A percentile compares a stretch with the other conserved stretches of the same genome.
phyloP scores from a whole-genome alignment of 31 red algal species.

The Porphyra umbilicalis region DNA sequence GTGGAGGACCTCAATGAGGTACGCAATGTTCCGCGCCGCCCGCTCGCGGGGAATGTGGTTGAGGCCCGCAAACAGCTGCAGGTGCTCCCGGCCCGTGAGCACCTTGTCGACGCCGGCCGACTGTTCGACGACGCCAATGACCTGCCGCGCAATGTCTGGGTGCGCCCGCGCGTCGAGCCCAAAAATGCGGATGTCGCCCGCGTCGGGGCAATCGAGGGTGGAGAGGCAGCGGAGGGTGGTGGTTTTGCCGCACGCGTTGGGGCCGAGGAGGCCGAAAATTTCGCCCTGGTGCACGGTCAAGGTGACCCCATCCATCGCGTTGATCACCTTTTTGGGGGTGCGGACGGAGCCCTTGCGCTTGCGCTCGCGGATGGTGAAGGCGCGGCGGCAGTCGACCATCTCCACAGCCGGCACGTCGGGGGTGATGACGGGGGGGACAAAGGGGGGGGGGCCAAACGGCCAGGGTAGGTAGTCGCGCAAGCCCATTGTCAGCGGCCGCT shows the following conservation, averaged over 20 bases:
- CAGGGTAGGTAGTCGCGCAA: neutral
- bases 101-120: constrained; percentile 83
- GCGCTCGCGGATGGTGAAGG: neutral
- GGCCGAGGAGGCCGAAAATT: constrained; percentile 85
- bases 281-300: constrained; percentile 46
- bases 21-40: constrained; percentile 25
- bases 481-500: neutral
- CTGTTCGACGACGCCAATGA: constrained; percentile 88
- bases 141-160: constrained; percentile 32
- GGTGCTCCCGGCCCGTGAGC: constrained; percentile 87
- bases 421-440: neutral
- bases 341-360: neutral
- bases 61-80: constrained; percentile 68
- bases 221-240: constrained; percentile 75
- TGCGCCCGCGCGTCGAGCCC: constrained; percentile 55
- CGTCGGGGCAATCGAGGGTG: constrained; percentile 47
- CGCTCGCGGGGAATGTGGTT: constrained; percentile 22
- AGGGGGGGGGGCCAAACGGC: neutral
- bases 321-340: constrained; percentile 9
- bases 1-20: constrained; percentile 45
- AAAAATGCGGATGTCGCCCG: constrained; percentile 39
- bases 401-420: neutral
- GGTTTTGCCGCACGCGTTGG: constrained; percentile 93
- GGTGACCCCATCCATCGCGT: constrained; percentile 62
- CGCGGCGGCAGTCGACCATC: neutral